Conservation (phyloP, 768 basidiomycete genomes). For the Mycena crocata region DNA sequence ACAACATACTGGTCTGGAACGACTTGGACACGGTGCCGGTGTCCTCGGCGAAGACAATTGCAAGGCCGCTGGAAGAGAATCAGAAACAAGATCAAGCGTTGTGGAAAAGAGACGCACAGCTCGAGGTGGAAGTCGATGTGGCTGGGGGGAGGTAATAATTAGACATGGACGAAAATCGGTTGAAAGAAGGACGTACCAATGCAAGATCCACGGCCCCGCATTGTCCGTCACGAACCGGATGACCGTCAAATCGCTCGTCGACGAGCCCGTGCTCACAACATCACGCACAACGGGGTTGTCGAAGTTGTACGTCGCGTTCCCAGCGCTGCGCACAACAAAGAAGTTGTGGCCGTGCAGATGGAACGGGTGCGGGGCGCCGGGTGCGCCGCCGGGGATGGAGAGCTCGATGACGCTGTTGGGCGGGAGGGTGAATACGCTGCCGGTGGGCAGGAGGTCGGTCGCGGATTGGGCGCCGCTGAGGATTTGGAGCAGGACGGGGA, state of each 20-base stretch:
- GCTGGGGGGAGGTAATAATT: slow-evolving; percentile 21
- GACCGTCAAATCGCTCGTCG: not conserved
- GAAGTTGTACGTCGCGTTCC: not conserved
- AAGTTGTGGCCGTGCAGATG: not conserved
- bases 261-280: not conserved
- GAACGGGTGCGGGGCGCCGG: not conserved
- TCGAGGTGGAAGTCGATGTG: slow-evolving; percentile 52
- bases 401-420: not conserved
- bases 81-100: not conserved
- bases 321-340: not conserved
- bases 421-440: not conserved
- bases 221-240: slow-evolving; percentile 69
- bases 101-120: slow-evolving; percentile 1
- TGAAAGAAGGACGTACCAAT: not conserved
- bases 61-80: slow-evolving; percentile 8
- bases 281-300: not conserved
- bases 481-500: too few species aligned
- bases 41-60: slow-evolving; percentile 25
- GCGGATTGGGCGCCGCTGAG: slow-evolving; percentile 32
- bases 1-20: slow-evolving; percentile 10
- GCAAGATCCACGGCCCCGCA: slow-evolving; percentile 54
- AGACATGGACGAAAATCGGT: not conserved
- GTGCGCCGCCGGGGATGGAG: not conserved
- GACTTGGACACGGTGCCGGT: slow-evolving; percentile 21
- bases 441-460: not conserved